Base-by-base conservation (phyloP, 1,284 basidiomycete genomes). In the Cryptococcus deneoformans region DNA sequence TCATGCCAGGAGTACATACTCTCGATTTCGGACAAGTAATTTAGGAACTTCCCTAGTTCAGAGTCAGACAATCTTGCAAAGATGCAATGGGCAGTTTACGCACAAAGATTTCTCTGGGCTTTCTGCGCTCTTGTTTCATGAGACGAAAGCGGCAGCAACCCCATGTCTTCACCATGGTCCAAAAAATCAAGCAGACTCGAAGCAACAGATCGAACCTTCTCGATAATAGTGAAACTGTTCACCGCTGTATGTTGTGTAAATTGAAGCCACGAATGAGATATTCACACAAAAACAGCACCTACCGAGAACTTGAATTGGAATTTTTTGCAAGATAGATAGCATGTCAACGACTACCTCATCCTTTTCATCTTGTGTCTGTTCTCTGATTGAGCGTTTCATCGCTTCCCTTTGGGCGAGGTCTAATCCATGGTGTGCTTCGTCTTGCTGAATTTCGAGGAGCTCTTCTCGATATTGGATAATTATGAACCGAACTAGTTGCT, bases 151-250 rank as follows among this genome's bases (percentile, higher is more conserved):
- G 37, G n/a, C 51, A 24, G 54, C 50, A n/a, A 46, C 8, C 36
- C 42, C 38, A 29, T 48, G 20, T 9, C 16, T 47, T 9, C 54
- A 20, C 39, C 46, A 12, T 40, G 20, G 5, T 52, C 48, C 24
- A 93, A 86, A 86, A 87, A 85, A 71, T 93, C 90, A 58, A 93
- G 81, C 50, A 93, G 79, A 2, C 89, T 91, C 24, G 88, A 91
- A 11, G 90, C 90, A 20, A 92, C 88, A 71, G 91, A 92, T 55
- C 90, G 86, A 58, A 92, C 89, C 81, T 92, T 92, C 73, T 89
- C 86, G 12, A 92, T 88, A 3, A 80, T 65, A 3, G 77, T 64
- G 3, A 87, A 86, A 9, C 88, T 89, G 71, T 92, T 93, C 48
- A 90, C 90, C 8, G 90, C 71, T 71, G 50, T 45, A 39, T 38